Base-by-base conservation (phyloP, 768 basidiomycete genomes). In the Tylopilus subfusipes region DNA sequence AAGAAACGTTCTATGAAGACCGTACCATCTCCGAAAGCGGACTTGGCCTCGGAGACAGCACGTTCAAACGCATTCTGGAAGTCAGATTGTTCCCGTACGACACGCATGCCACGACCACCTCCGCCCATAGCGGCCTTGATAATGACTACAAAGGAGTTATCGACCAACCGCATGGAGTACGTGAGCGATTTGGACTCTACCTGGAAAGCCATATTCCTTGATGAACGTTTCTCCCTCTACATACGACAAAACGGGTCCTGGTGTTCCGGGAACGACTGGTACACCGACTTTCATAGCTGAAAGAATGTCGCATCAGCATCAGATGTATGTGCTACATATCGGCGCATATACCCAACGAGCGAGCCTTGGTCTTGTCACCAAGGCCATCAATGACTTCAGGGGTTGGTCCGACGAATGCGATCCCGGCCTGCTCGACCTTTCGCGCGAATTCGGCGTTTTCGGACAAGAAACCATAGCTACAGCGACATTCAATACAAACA, bases 61-160 rank as follows among this genome's bases (percentile, higher is more conserved):
- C 94, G 88, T 66, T 93, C 82, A 70, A 98, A 98, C 8, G 89
- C 78, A 53, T 82, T 77, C 75, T 93, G 81, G 80, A 98, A 98
- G 62, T 93, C 88, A 29, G 86, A 86, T 70, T 95, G 88, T 66
- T 94, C 92, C 57, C 93, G 86, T 31, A 99, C 97, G 52, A 99
- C 96, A 65, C 97, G 90, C 97, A 99, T 99, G 56, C 97, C 97
- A 63, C 96, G 92, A 50, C 97, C 97, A 63, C 96, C 96, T 55
- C 95, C 95, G 54, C 96, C 96, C 91, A 97, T 95, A 11, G 96
- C 96, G 38, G 97, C 97, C 76, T 98, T 99, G 83, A 99, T 98
- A 72, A 99, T 98, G 50, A 99, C 93, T 86, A n/a, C n/a, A n/a
- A n/a, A n/a, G 44, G 64, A 12, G 45, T 48, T 42, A 30, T 53